A percentile compares a stretch with the other conserved stretches of the same genome.
Evolutionary conservation across 192 early-diverging fungal genomes (phyloP).

Genomic region (Coemansia sp.): DNA sequence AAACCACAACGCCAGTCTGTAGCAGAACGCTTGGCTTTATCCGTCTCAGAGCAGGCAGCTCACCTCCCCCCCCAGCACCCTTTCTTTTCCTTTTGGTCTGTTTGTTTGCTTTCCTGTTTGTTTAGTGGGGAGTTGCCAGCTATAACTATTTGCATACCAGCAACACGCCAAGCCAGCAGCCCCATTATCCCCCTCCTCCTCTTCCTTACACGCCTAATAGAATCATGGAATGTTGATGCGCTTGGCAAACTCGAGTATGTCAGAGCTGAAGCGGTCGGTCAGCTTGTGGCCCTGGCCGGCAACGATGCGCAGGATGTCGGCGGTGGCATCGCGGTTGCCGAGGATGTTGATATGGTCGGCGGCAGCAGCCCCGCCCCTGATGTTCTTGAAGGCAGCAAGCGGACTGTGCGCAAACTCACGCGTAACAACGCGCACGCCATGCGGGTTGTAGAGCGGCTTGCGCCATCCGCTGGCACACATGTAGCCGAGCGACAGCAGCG

Average conservation of each 20-base stretch:
- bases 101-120: no score
- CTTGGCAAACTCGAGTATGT: conserved; percentile 49
- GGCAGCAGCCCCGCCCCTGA: conserved; percentile 73
- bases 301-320: conserved; percentile 60
- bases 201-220: background rate
- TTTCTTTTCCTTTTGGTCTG: no score
- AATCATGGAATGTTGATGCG: conserved; percentile 31
- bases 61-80: no score
- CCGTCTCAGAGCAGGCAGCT: no score
- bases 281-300: conserved; percentile 47
- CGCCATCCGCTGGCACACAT: conserved; percentile 89
- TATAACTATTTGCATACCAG: background rate
- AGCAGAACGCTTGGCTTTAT: background rate
- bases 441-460: conserved; percentile 79
- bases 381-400: conserved; percentile 60
- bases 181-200: no score
- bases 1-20: conserved; percentile 26
- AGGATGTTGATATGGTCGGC: conserved; percentile 88
- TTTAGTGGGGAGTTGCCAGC: no score
- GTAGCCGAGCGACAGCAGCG: conserved; percentile 80
- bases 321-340: conserved; percentile 73
- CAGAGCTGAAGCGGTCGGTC: conserved; percentile 44
- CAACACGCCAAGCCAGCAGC: background rate
- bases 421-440: conserved; percentile 66
- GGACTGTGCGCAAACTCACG: conserved; percentile 69